Percentiles rank a stretch among this genome's conserved stretches.
Evolutionary conservation across 495 filamentous ascomycete species (phyloP).

Genomic region (Penicillium paradoxum): DNA sequence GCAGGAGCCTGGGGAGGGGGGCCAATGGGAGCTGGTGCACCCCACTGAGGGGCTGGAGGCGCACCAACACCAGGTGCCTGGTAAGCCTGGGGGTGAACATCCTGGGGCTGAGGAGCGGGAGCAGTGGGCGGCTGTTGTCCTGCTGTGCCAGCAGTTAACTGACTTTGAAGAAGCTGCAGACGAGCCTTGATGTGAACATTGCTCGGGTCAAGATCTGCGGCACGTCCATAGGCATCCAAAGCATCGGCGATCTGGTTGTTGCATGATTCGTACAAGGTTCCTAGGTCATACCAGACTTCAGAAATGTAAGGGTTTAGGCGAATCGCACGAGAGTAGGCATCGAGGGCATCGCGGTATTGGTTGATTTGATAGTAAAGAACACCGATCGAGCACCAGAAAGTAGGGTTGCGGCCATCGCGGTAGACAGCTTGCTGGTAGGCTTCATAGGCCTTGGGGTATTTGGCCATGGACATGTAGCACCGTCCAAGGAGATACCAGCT

Average conservation of each 20-base stretch:
- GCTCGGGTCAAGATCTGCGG: conserved; percentile 85
- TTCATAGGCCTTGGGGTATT: conserved; percentile 98
- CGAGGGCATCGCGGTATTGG: conserved; percentile 96
- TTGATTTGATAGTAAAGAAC: conserved; percentile 99
- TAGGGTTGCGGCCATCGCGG: conserved; percentile 95
- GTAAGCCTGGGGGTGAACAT: conserved; percentile 83
- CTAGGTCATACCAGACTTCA: conserved; percentile 98
- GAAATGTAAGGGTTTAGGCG: conserved; percentile 98
- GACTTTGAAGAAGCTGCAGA: conserved; percentile 77
- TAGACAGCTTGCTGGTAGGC: conserved; percentile 99
- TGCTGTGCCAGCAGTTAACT: conserved; percentile 63
- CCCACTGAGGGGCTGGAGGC: conserved; percentile 84
- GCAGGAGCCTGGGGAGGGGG: conserved; percentile 60
- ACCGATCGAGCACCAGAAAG: conserved; percentile 99
- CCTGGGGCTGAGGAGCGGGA: conserved; percentile 71
- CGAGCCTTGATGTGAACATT: conserved; percentile 97
- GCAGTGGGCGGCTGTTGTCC: conserved; percentile 55
- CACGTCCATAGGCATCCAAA: conserved; percentile 89
- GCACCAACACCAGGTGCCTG: conserved; percentile 64
- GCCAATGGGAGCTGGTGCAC: conserved; percentile 59
- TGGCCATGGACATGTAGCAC: conserved; percentile 99
- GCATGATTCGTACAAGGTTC: conserved; percentile 96
- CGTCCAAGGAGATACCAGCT: conserved; percentile 98
- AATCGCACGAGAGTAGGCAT: conserved; percentile 97
- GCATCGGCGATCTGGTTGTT: conserved; percentile 98